These are phyloP conservation scores for Didymella glomerata DNA, from an alignment of 2,329 filamentous ascomycete genomes.

Conservation along the genomic window DNA sequence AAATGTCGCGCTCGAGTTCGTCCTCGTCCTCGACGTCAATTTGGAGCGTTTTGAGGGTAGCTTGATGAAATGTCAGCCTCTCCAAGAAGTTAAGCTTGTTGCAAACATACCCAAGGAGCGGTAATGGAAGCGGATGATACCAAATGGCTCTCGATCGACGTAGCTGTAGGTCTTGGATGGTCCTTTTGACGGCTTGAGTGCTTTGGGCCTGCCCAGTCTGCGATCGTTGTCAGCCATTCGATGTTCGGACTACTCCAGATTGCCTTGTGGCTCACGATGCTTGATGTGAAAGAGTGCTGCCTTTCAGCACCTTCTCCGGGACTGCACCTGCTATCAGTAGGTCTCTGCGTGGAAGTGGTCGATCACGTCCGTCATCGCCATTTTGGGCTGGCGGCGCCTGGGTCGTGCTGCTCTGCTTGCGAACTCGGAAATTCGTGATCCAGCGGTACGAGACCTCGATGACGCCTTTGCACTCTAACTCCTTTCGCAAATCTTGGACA, in stretches of 20 bases:
- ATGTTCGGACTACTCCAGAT: too few species aligned
- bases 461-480: constrained; percentile 1
- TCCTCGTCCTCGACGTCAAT: too few species aligned
- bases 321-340: neutral
- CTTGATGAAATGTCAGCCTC: too few species aligned
- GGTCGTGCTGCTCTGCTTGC: neutral
- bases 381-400: neutral
- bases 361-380: neutral
- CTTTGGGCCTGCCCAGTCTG: too few species aligned
- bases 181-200: neutral
- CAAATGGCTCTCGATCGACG: constrained; percentile 20
- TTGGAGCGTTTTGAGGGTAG: too few species aligned
- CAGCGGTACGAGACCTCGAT: constrained; percentile 7
- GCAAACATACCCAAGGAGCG: constrained; percentile 23
- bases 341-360: neutral
- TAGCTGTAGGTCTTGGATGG: neutral
- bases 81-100: too few species aligned
- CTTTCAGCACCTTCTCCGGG: constrained; percentile 35
- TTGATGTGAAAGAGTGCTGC: constrained; percentile 25
- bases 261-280: constrained; percentile 10
- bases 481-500: constrained; percentile 9
- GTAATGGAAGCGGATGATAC: constrained; percentile 30
- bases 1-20: too few species aligned
- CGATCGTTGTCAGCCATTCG: too few species aligned
- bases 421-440: neutral